phyloP scores from a whole-genome alignment of 768 basidiomycete species.

The Pulveroboletus frians region DNA sequence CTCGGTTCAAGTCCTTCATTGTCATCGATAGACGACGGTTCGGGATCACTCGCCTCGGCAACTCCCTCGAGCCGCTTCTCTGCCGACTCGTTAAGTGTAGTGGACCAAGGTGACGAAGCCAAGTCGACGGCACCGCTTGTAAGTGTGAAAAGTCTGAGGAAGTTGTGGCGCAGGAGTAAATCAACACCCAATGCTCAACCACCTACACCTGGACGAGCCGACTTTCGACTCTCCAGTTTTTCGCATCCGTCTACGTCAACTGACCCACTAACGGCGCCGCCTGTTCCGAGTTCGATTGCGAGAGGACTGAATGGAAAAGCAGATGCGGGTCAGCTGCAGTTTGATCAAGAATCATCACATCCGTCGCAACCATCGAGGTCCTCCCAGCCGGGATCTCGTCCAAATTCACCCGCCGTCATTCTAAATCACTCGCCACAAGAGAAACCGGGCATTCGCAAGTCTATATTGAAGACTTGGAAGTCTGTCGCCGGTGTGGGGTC shows the following conservation, averaged over 20 bases:
- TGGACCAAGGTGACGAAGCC: constrained; percentile 27
- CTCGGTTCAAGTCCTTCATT: constrained; percentile 19
- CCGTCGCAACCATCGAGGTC: constrained; percentile 37
- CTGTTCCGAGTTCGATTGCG: constrained; percentile 21
- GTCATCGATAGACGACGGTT: constrained; percentile 21
- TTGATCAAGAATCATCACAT: constrained; percentile 60
- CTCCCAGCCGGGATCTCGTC: constrained; percentile 31
- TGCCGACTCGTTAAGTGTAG: constrained; percentile 52
- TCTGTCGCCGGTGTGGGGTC: constrained; percentile 36
- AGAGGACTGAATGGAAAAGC: constrained; percentile 22
- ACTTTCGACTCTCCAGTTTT: constrained; percentile 25
- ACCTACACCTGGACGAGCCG: constrained; percentile 35
- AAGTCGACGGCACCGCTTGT: constrained; percentile 49
- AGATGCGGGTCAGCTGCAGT: constrained; percentile 48
- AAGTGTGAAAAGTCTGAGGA: constrained; percentile 69
- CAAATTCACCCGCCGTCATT: constrained; percentile 23
- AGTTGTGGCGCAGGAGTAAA: constrained; percentile 75
- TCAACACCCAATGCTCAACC: constrained; percentile 35
- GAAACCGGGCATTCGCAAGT: constrained; percentile 52
- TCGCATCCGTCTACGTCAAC: constrained; percentile 33
- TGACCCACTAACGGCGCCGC: constrained; percentile 24
- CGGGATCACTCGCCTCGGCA: constrained; percentile 16
- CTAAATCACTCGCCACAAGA: constrained; percentile 31
- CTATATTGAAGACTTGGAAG: constrained; percentile 66
- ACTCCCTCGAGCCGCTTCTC: constrained; percentile 66